These are phyloP conservation scores for Cladosporium sphaerospermum DNA, from an alignment of 2,329 filamentous ascomycete species.

Conservation along the genomic window DNA sequence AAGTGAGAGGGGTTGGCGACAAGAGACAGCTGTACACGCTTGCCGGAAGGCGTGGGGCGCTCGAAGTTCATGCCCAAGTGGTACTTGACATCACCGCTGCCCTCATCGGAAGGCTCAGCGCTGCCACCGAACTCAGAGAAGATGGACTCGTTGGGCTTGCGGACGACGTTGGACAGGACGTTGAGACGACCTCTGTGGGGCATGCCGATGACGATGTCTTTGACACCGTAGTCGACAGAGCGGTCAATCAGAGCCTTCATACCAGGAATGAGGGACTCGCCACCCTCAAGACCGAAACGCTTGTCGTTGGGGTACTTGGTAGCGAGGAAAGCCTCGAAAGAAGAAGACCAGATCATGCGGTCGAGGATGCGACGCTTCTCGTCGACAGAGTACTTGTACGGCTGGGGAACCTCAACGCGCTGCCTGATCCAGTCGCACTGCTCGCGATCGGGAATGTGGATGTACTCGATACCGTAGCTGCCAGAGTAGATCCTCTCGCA, in stretches of 20 bases:
- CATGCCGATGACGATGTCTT: conserved; percentile 99
- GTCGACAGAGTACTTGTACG: conserved; percentile 96
- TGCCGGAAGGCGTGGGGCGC: conserved; percentile 93
- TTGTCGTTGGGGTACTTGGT: conserved; percentile 99
- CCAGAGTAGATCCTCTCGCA: conserved; percentile 97
- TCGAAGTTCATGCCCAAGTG: conserved; percentile 99
- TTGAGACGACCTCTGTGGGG: conserved; percentile 97
- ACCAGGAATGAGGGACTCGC: conserved; percentile 91
- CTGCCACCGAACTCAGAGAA: conserved; percentile 96
- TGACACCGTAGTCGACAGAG: conserved; percentile 95
- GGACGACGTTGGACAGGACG: conserved; percentile 94
- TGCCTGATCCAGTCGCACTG: conserved; percentile 98
- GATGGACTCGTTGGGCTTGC: conserved; percentile 99
- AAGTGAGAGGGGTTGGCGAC: conserved; percentile 98
- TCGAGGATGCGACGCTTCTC: conserved; percentile 98
- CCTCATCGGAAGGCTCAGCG: conserved; percentile 82
- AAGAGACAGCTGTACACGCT: conserved; percentile 97
- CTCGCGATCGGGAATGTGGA: conserved; percentile 94
- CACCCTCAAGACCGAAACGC: conserved; percentile 96
- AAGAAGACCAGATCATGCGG: conserved; percentile 96
- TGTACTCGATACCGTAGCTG: conserved; percentile 96
- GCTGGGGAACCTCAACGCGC: conserved; percentile 85
- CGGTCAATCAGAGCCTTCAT: conserved; percentile 99
- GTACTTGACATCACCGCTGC: conserved; percentile 98
- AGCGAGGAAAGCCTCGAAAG: conserved; percentile 89